Evolutionary conservation across 352 stramenopile species (phyloP), one percentile per base, ranked within the genome.

Genomic region (Phytophthora fragariae): DNA sequence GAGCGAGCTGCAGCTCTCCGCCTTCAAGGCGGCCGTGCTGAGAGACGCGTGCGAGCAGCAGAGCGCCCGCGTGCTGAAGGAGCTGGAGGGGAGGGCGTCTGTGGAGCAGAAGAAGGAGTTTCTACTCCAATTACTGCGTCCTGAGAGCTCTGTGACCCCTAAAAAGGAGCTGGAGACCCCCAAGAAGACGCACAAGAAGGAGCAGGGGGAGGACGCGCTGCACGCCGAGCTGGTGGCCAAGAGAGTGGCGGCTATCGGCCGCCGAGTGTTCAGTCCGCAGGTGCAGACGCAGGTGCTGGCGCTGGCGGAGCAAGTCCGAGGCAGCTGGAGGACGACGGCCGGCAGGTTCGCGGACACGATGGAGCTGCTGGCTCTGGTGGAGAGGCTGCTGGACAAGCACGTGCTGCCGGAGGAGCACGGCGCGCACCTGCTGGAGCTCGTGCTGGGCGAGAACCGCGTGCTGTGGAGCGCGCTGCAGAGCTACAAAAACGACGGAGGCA

Each of bases 351-450:
- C 60, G n/a, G 69, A 81, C 4, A 73, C 80, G 9, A 80, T 89
- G 69, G 79, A 93, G 69, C 65, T 93, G 19, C 62, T 93, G 1
- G 61, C 24, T 0, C 29, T 90, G 11, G 64, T 91, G 6, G 84
- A 92, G 73, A 73, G 60, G 50, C 67, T 93, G 39, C 61, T 93
- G 47, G 85, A 85, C 68, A 86, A 87, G 63, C 86, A 89, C 55
- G 79, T 74, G 39, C 73, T 93, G 27, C 70, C 76, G 14, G 86
- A 93, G 65, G 83, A 92, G 19, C 76, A 90, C 33, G 77, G 75
- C 2, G 71, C 73, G 2, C 75, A 85, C 29, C 57, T 90, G 7
- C 62, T 92, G 21, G 71, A 84, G 41, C 68, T 92, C 7, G 79
- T 91, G 12, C 55, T 93, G 47, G 44, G 46, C 0, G 80, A 90